A percentile compares a stretch with the other conserved stretches of the same genome.
These are phyloP conservation scores for Colletotrichum graminicola DNA, from an alignment of 2,329 filamentous ascomycete genomes.

Conservation along the genomic window DNA sequence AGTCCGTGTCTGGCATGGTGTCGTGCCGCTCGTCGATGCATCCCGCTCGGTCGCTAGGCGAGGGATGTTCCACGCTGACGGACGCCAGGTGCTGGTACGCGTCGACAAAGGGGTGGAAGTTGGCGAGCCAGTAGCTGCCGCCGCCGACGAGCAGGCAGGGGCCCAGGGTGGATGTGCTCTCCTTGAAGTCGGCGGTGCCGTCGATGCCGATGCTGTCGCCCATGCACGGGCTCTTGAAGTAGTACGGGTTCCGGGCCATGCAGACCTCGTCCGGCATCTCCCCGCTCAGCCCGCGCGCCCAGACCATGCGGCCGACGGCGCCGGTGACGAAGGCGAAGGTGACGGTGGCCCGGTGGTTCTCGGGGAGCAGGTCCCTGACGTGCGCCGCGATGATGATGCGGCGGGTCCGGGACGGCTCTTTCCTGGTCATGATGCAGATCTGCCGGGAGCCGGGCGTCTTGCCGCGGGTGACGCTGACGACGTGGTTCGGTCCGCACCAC, in stretches of 20 bases:
- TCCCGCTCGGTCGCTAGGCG: constrained; percentile 53
- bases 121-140: constrained; percentile 57
- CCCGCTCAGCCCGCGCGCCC: constrained; percentile 55
- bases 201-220: constrained; percentile 59
- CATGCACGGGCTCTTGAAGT: constrained; percentile 58
- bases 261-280: constrained; percentile 57
- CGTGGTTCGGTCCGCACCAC: constrained; percentile 56
- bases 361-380: constrained; percentile 56
- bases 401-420: constrained; percentile 51
- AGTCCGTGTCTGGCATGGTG: constrained; percentile 48
- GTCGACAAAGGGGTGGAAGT: constrained; percentile 59
- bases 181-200: constrained; percentile 48
- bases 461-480: constrained; percentile 55
- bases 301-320: constrained; percentile 53
- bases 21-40: constrained; percentile 55
- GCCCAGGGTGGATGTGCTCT: constrained; percentile 57
- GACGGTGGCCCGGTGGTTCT: constrained; percentile 47
- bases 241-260: constrained; percentile 57
- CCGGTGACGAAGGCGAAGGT: constrained; percentile 56
- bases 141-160: constrained; percentile 55
- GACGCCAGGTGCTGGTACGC: constrained; percentile 47
- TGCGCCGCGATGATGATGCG: constrained; percentile 56
- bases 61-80: constrained; percentile 56
- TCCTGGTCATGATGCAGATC: constrained; percentile 57
- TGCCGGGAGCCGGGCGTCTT: constrained; percentile 51